Base-by-base conservation (phyloP, 495 filamentous ascomycete genomes). In the Aspergillus incahuasiensis region DNA sequence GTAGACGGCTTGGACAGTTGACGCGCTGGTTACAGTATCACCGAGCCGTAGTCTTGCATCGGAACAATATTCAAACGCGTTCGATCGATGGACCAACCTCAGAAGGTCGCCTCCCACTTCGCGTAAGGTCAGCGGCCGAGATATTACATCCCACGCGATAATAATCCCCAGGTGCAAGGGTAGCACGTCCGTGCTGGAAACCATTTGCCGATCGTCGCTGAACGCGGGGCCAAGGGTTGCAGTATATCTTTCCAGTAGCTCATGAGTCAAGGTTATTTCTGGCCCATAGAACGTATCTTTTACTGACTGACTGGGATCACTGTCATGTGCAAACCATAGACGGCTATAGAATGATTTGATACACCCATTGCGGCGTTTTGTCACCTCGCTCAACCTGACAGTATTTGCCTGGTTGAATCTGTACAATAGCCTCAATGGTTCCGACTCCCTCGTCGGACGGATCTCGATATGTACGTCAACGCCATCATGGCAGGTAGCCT, bases 321-420 rank as follows among this genome's bases (percentile, higher is more conserved):
- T 9, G 2, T 91, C 89, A 54, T 86, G 77, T 6, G 86, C 90
- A 58, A 96, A 94, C 91, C 91, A 96, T 28, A 91, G 80, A n/a
- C 80, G 78, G 78, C 89, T 91, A 76, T 96, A 96, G 63, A 96
- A 96, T 68, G 88, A 82, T 70, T 92, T 95, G 76, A 95, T 92
- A 40, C 86, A 82, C 58, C 91, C 86, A 60, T 95, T 95, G 58
- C 91, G 86, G 38, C 74, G 80, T 42, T 90, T 77, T 88, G 92
- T 95, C 28, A 92, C 81, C 64, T 96, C 91, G 43, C 82, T 82
- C 47, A 96, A 89, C 3, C 86, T 85, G 9, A 87, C 59, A 88
- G 87, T 87, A 34, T 82, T 79, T 67, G 90, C 85, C 0, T 87
- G 87, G 54, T 84, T 81, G 62, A 92, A 94, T 1, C 77, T 85